A percentile compares a stretch with the other conserved stretches of the same genome.
Conservation (phyloP, 495 filamentous ascomycete genomes). For the Mytilinidion resinicola region DNA sequence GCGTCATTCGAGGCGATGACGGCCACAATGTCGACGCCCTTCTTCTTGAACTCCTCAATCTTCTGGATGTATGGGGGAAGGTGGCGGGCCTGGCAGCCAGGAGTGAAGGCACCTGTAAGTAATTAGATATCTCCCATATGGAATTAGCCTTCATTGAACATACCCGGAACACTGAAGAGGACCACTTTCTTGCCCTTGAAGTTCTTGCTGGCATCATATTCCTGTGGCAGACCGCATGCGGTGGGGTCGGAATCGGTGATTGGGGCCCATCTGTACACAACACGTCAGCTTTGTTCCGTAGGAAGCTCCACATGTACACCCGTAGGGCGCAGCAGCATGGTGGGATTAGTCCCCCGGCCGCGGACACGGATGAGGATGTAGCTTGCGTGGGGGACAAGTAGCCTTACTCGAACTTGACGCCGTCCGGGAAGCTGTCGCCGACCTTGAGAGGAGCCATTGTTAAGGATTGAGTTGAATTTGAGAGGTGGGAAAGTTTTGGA, state of each 20-base stretch:
- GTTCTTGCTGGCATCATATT: constrained; percentile 80
- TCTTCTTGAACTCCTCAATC: constrained; percentile 62
- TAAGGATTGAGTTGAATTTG: constrained; percentile 2
- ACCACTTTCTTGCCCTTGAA: constrained; percentile 86
- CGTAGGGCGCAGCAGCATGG: background rate
- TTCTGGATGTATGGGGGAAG: constrained; percentile 80
- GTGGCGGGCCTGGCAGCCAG: constrained; percentile 81
- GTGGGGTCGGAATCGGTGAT: constrained; percentile 42
- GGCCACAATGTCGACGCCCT: constrained; percentile 80
- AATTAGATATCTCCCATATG: constrained; percentile 17
- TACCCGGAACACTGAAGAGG: constrained; percentile 79
- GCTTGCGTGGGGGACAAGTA: constrained; percentile 35
- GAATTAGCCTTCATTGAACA: background rate
- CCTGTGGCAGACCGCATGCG: constrained; percentile 69
- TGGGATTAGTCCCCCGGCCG: background rate
- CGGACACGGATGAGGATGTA: constrained; percentile 44
- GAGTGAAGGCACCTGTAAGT: constrained; percentile 76
- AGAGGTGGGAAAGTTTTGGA: background rate
- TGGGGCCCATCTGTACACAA: constrained; percentile 34
- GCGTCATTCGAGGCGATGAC: constrained; percentile 87
- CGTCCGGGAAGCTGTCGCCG: constrained; percentile 77
- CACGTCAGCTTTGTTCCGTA: background rate
- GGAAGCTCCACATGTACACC: background rate
- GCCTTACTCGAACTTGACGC: constrained; percentile 65
- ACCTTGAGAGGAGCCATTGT: constrained; percentile 68